These are phyloP conservation scores for Fusarium anthophilum DNA, from an alignment of 2,329 filamentous ascomycete species.

Conservation along the genomic window DNA sequence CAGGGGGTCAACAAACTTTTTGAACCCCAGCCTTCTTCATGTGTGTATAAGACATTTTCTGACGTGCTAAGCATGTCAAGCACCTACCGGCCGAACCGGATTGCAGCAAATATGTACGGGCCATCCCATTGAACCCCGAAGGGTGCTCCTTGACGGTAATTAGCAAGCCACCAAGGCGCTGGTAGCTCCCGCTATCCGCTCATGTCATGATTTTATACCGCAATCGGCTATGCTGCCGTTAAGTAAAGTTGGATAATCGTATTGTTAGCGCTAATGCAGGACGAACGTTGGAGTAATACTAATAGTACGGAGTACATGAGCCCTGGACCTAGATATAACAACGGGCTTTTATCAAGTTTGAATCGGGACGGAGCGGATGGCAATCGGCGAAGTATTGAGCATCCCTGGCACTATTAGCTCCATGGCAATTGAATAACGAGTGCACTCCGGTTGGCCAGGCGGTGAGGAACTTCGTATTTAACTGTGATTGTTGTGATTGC, in stretches of 20 bases:
- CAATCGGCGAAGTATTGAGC: conserved; percentile 6
- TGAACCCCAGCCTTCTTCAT: not conserved
- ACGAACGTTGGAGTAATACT: conserved; percentile 17
- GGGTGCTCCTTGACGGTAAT: conserved; percentile 27
- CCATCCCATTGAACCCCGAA: conserved; percentile 23
- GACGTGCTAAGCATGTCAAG: conserved; percentile 13
- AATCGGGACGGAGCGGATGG: conserved; percentile 15
- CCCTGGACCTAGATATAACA: conserved; percentile 26
- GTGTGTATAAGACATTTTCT: conserved; percentile 15
- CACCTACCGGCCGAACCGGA: conserved; percentile 31
- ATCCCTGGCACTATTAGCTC: not conserved
- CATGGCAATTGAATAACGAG: not conserved
- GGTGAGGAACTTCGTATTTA: conserved; percentile 29
- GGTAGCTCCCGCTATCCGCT: conserved; percentile 25
- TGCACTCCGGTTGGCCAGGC: conserved; percentile 22
- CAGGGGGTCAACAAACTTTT: conserved; percentile 12
- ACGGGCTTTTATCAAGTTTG: conserved; percentile 19
- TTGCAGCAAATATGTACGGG: conserved; percentile 10
- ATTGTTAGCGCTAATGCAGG: conserved; percentile 8
- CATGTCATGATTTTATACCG: conserved; percentile 22
- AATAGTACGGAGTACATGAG: conserved; percentile 1
- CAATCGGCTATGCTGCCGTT: conserved; percentile 18
- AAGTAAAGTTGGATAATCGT: conserved; percentile 23
- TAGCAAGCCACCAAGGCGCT: conserved; percentile 30
- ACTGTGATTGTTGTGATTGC: conserved; percentile 26